Conservation (phyloP, 2,329 filamentous ascomycete genomes). For the Alternaria atra region DNA sequence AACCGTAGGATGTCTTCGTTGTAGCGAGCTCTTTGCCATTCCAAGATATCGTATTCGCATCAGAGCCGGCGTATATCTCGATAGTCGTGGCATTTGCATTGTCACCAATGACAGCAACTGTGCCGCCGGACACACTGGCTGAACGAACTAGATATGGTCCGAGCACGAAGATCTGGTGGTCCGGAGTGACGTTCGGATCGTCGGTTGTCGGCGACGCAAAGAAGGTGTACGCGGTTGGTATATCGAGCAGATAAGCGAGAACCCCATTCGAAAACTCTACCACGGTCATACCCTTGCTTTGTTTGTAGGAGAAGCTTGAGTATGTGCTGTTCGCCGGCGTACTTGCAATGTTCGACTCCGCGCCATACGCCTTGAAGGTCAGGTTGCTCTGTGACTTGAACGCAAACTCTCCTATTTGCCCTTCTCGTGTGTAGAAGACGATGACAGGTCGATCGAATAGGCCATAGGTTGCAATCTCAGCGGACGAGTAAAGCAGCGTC, state of each 20-base stretch:
- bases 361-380: slow-evolving; percentile 55
- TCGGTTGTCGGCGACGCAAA: slow-evolving; percentile 62
- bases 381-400: slow-evolving; percentile 55
- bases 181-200: slow-evolving; percentile 56
- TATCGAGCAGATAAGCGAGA: slow-evolving; percentile 63
- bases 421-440: slow-evolving; percentile 60
- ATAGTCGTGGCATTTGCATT: slow-evolving; percentile 55
- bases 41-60: slow-evolving; percentile 48
- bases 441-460: slow-evolving; percentile 59
- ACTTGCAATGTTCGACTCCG: slow-evolving; percentile 47
- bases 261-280: slow-evolving; percentile 61
- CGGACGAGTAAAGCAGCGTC: slow-evolving; percentile 61
- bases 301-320: slow-evolving; percentile 56
- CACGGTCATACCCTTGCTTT: slow-evolving; percentile 57
- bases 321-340: slow-evolving; percentile 25
- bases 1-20: slow-evolving; percentile 55
- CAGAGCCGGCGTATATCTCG: slow-evolving; percentile 48
- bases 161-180: slow-evolving; percentile 54
- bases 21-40: slow-evolving; percentile 58
- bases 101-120: slow-evolving; percentile 60
- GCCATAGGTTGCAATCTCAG: slow-evolving; percentile 61
- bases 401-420: slow-evolving; percentile 61
- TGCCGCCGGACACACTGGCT: slow-evolving; percentile 51
- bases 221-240: slow-evolving; percentile 64
- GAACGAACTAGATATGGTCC: slow-evolving; percentile 50